A percentile compares a stretch with the other conserved stretches of the same genome.
These are phyloP conservation scores for Fusarium papillatum DNA, from an alignment of 2,329 filamentous ascomycete species.

Conservation along the genomic window DNA sequence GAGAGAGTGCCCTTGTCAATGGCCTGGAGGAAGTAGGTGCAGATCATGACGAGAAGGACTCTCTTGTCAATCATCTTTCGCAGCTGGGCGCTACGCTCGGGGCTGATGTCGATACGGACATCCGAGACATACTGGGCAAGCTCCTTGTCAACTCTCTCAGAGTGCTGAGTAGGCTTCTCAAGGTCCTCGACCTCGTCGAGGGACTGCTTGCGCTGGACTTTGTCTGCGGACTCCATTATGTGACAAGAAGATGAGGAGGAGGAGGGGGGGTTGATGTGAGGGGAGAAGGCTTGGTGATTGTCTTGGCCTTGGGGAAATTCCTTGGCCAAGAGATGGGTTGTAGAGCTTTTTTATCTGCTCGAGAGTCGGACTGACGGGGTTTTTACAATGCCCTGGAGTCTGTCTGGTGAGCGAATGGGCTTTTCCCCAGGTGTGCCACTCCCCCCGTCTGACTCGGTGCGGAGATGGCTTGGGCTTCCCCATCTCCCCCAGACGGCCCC, in stretches of 20 bases:
- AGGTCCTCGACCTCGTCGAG: conserved; percentile 50
- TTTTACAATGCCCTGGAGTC: not conserved
- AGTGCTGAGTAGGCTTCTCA: conserved; percentile 62
- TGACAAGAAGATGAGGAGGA: not conserved
- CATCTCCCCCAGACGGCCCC: conserved; percentile 5
- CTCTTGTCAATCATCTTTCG: conserved; percentile 76
- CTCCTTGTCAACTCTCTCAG: conserved; percentile 72
- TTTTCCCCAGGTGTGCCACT: conserved; percentile 4
- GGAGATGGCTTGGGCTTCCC: conserved; percentile 7
- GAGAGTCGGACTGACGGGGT: not conserved
- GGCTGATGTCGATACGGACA: conserved; percentile 67
- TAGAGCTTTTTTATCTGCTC: not conserved
- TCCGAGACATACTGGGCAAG: conserved; percentile 74
- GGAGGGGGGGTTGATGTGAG: not conserved
- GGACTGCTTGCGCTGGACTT: conserved; percentile 30
- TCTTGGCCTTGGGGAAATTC: not conserved
- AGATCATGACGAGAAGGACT: conserved; percentile 78
- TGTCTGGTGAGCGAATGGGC: not conserved
- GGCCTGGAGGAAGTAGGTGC: conserved; percentile 80
- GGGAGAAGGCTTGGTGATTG: not conserved
- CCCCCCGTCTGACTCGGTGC: conserved; percentile 1
- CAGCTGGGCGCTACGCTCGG: conserved; percentile 72
- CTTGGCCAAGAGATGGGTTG: not conserved
- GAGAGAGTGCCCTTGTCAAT: conserved; percentile 77
- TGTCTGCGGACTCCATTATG: conserved; percentile 19